phyloP scores from a whole-genome alignment of 2,329 filamentous ascomycete genomes.

The Pezicula neosporulosa region DNA sequence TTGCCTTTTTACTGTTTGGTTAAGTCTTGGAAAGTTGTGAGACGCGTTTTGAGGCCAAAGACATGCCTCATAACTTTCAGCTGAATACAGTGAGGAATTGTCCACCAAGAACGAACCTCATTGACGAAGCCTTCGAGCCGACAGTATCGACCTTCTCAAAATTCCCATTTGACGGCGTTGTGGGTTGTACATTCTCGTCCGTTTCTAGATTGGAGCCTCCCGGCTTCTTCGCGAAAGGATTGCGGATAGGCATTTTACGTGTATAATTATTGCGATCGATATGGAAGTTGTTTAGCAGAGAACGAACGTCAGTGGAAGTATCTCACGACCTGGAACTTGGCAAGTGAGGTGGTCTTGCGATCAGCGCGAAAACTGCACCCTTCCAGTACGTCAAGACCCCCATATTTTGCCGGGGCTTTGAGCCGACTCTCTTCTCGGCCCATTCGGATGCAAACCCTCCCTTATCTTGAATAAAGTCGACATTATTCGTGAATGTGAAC shows the following conservation, averaged over 20 bases:
- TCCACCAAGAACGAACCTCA: constrained; percentile 43
- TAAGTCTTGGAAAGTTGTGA: too few relatives aligned
- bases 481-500: too few relatives aligned
- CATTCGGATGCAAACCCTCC: too few relatives aligned
- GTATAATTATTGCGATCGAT: background rate
- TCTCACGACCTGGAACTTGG: too few relatives aligned
- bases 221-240: constrained; percentile 63
- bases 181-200: constrained; percentile 51
- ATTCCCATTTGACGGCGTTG: constrained; percentile 38
- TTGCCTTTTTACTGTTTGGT: background rate
- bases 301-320: background rate
- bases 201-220: constrained; percentile 25
- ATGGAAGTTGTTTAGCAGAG: background rate
- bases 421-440: too few relatives aligned
- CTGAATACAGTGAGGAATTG: constrained; percentile 1
- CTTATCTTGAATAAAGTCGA: too few relatives aligned
- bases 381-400: too few relatives aligned
- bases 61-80: background rate
- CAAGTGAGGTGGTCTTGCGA: too few relatives aligned
- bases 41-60: too few relatives aligned
- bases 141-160: constrained; percentile 62
- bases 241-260: constrained; percentile 63
- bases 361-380: too few relatives aligned
- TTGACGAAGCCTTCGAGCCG: constrained; percentile 57
- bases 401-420: too few relatives aligned